Percentiles rank a stretch among this genome's conserved stretches.
Evolutionary conservation across 75 land plant genomes (phyloP).

Genomic region (Pinus tabuliformis): DNA sequence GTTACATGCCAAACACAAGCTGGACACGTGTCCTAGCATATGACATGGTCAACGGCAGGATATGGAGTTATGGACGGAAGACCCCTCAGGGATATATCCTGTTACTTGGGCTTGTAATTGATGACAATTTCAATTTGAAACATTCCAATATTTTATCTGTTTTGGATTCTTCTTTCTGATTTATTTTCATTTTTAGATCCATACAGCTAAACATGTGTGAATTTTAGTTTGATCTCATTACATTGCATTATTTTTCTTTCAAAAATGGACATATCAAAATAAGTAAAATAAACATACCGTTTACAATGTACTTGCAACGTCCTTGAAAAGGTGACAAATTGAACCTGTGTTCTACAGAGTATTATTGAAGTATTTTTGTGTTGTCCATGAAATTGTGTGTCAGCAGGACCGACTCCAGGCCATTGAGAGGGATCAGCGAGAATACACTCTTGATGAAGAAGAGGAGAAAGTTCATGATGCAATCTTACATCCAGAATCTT

Average conservation of each 20-base stretch:
- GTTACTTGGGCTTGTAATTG: neutral
- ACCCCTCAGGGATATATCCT: too few relatives aligned
- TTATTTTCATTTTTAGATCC: neutral
- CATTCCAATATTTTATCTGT: neutral
- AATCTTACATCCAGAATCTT: slow-evolving; percentile 53
- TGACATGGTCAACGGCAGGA: too few relatives aligned
- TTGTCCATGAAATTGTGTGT: slow-evolving; percentile 1
- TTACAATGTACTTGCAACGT: neutral
- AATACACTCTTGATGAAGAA: slow-evolving; percentile 87
- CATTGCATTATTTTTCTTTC: neutral
- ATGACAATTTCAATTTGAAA: neutral
- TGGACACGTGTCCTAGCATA: too few relatives aligned
- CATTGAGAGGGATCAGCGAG: slow-evolving; percentile 70
- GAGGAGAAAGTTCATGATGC: slow-evolving; percentile 69
- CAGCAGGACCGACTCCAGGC: slow-evolving; percentile 67
- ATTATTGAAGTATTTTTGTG: neutral
- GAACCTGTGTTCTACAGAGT: neutral
- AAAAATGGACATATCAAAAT: neutral
- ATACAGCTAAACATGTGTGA: neutral
- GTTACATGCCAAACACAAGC: too few relatives aligned
- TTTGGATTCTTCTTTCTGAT: neutral
- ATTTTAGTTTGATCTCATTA: neutral
- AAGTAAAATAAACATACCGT: neutral
- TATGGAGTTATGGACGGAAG: too few relatives aligned
- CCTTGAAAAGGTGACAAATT: neutral